Evolutionary conservation across 2,329 filamentous ascomycete genomes (phyloP).

Genomic region (Phialophora expanda): DNA sequence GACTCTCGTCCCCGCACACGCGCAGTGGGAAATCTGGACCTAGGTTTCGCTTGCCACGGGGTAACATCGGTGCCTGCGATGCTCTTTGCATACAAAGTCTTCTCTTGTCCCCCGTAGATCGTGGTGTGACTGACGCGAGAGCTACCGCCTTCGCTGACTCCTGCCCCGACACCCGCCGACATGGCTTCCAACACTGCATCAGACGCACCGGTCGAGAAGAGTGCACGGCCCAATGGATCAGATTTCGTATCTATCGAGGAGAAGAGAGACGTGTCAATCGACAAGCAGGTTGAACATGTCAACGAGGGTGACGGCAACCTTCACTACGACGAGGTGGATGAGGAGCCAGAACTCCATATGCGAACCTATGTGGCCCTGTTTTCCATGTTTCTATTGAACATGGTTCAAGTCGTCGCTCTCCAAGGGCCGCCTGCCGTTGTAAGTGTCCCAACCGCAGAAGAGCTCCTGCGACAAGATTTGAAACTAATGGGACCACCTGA

Average conservation of each 20-base stretch:
- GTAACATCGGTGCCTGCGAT: slow-evolving; percentile 10
- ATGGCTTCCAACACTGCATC: slow-evolving; percentile 16
- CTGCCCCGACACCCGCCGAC: not conserved
- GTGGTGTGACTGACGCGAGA: slow-evolving; percentile 9
- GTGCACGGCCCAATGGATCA: not conserved
- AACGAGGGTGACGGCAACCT: slow-evolving; percentile 25
- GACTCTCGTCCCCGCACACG: slow-evolving; percentile 10
- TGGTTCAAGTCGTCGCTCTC: slow-evolving; percentile 33
- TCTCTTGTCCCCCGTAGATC: slow-evolving; percentile 2
- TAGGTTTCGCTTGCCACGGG: slow-evolving; percentile 11
- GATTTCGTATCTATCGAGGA: slow-evolving; percentile 19
- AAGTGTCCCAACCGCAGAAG: slow-evolving; percentile 6
- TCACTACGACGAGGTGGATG: slow-evolving; percentile 30
- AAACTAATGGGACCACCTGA: not conserved
- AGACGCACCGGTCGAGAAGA: slow-evolving; percentile 9
- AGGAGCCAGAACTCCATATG: slow-evolving; percentile 35
- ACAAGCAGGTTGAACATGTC: slow-evolving; percentile 30
- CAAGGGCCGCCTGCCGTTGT: slow-evolving; percentile 37
- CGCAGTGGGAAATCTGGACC: slow-evolving; percentile 5
- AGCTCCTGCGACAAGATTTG: not conserved
- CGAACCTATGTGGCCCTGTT: slow-evolving; percentile 34
- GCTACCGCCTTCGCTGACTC: not conserved
- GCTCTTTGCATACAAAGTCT: slow-evolving; percentile 13
- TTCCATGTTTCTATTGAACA: slow-evolving; percentile 35
- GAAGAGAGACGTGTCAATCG: slow-evolving; percentile 15